Evolutionary conservation across 257 asterid genomes (phyloP), one percentile per base, ranked within the genome.

Genomic region (Jacaranda mimosifolia): DNA sequence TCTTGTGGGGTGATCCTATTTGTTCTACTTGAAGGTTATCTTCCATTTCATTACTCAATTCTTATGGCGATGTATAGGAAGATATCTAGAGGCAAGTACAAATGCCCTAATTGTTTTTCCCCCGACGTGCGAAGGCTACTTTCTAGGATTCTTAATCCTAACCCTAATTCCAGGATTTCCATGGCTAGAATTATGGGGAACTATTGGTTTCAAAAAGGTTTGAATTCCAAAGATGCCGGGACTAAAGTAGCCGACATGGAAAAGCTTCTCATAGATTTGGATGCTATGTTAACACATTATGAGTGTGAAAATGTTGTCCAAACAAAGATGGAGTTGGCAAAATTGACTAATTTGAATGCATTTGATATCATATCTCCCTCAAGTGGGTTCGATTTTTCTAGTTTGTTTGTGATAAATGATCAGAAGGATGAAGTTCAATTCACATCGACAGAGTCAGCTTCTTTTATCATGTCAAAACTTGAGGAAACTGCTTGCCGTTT

Each of bases 341-440:
- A 81, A 26, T 89, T 86, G 13, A 39, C 57, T 46, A 85, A 48
- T 51, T 80, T 91, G 10, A 93, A 91, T 72, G 98, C 98, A 7
- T 93, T 93, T 51, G 92, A 90, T 35, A 91, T 93, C 57, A 86
- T 93, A 32, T 93, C 98, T 36, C 97, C 91, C 63, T 93, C 98
- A 21, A 80, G 85, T 12, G 93, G 96, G 3, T 85, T 94, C 7
- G 97, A 94, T 81, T 76, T 94, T 78, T 94, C 97, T 39, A 94
- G 97, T 57, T 70, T 92, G 32, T 94, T 94, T 17, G 91, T 90
- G 83, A 81, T 79, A 63, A 72, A 72, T n/a, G 91, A 87, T 40
- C 75, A 89, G 67, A 94, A 88, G 85, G 96, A 89, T 15, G 97
- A 89, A 63, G 79, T 87, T 67, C 89, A 82, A 57, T 91, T 94